Base-by-base conservation (phyloP, 495 filamentous ascomycete species). In the Cercophora samala region DNA sequence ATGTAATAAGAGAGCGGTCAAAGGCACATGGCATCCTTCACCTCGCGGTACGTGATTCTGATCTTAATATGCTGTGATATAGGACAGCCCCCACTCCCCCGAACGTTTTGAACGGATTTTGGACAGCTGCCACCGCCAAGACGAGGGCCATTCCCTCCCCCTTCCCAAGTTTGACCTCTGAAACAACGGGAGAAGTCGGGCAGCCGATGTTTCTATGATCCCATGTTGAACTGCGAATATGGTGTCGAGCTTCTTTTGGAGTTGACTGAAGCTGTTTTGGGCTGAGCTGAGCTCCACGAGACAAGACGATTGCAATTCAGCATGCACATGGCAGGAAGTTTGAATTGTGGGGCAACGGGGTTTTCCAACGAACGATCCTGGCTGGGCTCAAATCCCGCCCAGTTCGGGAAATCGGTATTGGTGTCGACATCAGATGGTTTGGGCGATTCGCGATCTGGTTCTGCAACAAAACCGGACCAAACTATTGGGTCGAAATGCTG, bases 261-360 rank as follows among this genome's bases (percentile, higher is more conserved):
- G 52, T 23, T 21, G 53, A 19, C 22, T 23, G 53, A 56, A 56
- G 37, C 19, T 56, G 17, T 56, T 56, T 21, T 17, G n/a, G n/a
- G n/a, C n/a, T 23, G 8, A 4, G 53, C 53, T 29, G n/a, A 11
- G 53, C 53, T 56, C 53, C 53, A 56, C 53, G 52, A 21, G 5
- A 21, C 17, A 18, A 21, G 17, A 54, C 52, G n/a, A 56, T 23
- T 21, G n/a, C n/a, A 56, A 23, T 23, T 56, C 53, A 11, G n/a
- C 53, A 56, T 23, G 53, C 53, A 56, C 53, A 56, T 56, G 53
- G 53, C 22, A 56, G 22, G 53, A 56, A 56, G 53, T 56, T 8
- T 56, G 53, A 56, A 56, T 56, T 56, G 53, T 56, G 53, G 53
- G 22, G 53, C n/a, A 56, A 23, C 53, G 53, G 22, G 53, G 19